phyloP scores from a whole-genome alignment of 208 protist genomes.

The Leishmania turanica region DNA sequence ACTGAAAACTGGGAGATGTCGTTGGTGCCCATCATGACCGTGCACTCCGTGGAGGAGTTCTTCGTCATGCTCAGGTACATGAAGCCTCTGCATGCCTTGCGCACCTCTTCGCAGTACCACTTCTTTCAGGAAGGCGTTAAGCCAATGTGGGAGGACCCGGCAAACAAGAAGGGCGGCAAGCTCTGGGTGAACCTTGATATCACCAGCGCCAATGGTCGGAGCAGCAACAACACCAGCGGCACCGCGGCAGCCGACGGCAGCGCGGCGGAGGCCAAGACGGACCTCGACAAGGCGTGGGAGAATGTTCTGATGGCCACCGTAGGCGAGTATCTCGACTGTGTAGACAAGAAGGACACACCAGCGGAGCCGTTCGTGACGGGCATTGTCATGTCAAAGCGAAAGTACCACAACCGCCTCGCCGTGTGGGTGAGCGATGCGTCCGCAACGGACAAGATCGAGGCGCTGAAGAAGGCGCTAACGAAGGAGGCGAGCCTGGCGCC shows the following conservation, averaged over 20 bases:
- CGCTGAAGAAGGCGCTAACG: conserved; percentile 44
- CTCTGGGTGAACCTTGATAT: conserved; percentile 71
- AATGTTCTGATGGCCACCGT: conserved; percentile 82
- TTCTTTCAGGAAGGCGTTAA: conserved; percentile 92
- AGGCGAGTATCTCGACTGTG: conserved; percentile 77
- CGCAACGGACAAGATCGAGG: conserved; percentile 48
- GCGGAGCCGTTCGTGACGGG: conserved; percentile 56
- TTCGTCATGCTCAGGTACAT: conserved; percentile 84
- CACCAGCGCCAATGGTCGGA: conserved; percentile 19
- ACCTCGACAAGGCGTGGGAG: conserved; percentile 77
- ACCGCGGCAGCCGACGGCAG: conserved; percentile 13
- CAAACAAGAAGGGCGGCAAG: conserved; percentile 86
- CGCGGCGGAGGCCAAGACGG: conserved; percentile 36
- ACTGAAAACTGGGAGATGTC: conserved; percentile 78
- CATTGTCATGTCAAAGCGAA: conserved; percentile 75
- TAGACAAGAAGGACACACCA: conserved; percentile 22
- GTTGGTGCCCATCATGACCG: conserved; percentile 76
- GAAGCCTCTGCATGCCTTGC: conserved; percentile 83
- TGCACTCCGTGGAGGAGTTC: conserved; percentile 88
- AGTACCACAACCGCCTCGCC: conserved; percentile 81
- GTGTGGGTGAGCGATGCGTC: conserved; percentile 70
- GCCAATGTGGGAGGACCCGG: conserved; percentile 92
- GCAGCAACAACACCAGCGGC: conserved; percentile 24
- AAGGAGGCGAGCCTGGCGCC: conserved; percentile 39
- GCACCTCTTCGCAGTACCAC: conserved; percentile 87